A percentile compares a stretch with the other conserved stretches of the same genome.
Evolutionary conservation across 768 basidiomycete species (phyloP).

Genomic region (Pholiota molesta): DNA sequence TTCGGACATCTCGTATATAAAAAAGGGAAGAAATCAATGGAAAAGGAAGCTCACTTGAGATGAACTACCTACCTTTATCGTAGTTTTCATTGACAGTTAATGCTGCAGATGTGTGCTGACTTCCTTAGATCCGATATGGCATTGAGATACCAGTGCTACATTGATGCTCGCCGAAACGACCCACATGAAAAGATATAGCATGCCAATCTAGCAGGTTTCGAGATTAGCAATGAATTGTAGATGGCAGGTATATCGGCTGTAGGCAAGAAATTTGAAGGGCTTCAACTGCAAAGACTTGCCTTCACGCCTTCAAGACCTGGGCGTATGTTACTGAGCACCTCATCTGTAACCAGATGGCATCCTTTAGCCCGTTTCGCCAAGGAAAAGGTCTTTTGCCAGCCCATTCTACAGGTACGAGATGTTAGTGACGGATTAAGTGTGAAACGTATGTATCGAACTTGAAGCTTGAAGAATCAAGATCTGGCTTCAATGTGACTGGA

Average conservation of each 20-base stretch:
- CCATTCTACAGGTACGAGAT: conserved; percentile 50
- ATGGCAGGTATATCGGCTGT: no score
- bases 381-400: conserved; percentile 87
- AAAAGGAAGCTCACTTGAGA: background rate
- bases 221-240: background rate
- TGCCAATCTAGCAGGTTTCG: conserved; percentile 60
- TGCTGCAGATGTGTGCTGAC: conserved; percentile 75
- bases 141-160: background rate
- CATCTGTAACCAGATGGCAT: conserved; percentile 84
- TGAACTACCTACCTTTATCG: conserved; percentile 60
- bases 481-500: no score
- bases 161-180: conserved; percentile 23
- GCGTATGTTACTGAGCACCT: conserved; percentile 66
- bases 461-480: no score
- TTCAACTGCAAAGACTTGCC: conserved; percentile 37
- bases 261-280: no score
- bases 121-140: conserved; percentile 2
- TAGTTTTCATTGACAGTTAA: conserved; percentile 90
- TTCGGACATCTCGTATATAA: conserved; percentile 33
- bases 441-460: background rate
- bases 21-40: background rate
- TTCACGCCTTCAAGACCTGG: conserved; percentile 70
- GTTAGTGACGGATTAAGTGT: background rate
- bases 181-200: conserved; percentile 88
- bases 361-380: conserved; percentile 58